These are phyloP conservation scores for Firmiana major DNA, from an alignment of 345 rosid genomes.

Conservation along the genomic window DNA sequence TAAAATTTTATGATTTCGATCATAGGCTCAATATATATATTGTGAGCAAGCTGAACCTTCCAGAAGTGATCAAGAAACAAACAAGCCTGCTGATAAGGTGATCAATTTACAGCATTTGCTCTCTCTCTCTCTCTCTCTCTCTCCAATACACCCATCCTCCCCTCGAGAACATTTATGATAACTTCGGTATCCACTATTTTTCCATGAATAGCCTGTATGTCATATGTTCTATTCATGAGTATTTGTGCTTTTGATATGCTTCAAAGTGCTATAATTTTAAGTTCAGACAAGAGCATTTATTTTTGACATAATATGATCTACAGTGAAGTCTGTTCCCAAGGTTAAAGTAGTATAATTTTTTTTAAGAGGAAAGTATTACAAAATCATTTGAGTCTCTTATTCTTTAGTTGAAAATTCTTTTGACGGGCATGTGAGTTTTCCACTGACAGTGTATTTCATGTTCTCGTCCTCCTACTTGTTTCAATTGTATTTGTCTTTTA, in stretches of 20 bases:
- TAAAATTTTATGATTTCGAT: conserved; percentile 16
- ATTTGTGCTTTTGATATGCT: neutral
- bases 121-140: neutral
- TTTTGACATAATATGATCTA: too few species aligned
- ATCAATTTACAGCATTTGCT: conserved; percentile 4
- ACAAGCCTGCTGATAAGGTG: conserved; percentile 59
- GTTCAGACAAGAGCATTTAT: neutral
- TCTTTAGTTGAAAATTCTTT: neutral
- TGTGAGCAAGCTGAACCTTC: conserved; percentile 45
- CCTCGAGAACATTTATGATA: neutral
- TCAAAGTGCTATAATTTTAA: neutral
- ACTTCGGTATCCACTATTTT: neutral
- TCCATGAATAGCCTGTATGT: neutral
- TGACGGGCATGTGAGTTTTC: neutral
- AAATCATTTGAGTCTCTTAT: neutral
- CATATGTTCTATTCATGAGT: neutral
- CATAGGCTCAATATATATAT: conserved; percentile 38
- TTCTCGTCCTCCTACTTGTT: neutral
- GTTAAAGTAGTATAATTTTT: too few species aligned
- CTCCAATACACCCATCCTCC: neutral
- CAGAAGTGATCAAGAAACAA: conserved; percentile 63
- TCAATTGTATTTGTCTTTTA: neutral
- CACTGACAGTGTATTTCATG: neutral
- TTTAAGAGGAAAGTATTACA: neutral
- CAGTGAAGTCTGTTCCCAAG: neutral